A percentile compares a stretch with the other conserved stretches of the same genome.
phyloP scores from a whole-genome alignment of 768 basidiomycete species.

The Asterophora lycoperdoides region DNA sequence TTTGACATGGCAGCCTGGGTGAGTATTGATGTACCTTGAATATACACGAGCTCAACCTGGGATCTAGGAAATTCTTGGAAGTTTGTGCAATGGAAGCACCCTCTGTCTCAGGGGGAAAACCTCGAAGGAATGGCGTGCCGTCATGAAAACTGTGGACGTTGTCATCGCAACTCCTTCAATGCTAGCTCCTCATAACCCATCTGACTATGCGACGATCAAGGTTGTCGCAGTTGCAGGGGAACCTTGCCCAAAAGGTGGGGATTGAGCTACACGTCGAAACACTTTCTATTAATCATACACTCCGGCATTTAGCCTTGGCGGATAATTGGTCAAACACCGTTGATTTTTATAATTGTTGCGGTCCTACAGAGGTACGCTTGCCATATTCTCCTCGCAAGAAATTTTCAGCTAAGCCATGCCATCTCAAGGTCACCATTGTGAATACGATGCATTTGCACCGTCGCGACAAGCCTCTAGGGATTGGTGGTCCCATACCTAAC shows the following conservation, averaged over 20 bases:
- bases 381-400: not conserved
- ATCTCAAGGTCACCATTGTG: conserved; percentile 41
- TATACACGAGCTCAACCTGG: conserved; percentile 40
- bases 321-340: conserved; percentile 38
- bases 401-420: not conserved
- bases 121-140: conserved; percentile 42
- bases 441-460: conserved; percentile 46
- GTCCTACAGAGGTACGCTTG: conserved; percentile 43
- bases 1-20: conserved; percentile 67
- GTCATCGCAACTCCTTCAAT: conserved; percentile 51
- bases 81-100: conserved; percentile 45
- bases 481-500: conserved; percentile 47
- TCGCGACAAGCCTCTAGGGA: conserved; percentile 33
- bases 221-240: conserved; percentile 48
- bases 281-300: not conserved
- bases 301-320: conserved; percentile 22
- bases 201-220: conserved; percentile 46
- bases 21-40: not conserved
- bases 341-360: conserved; percentile 46
- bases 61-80: conserved; percentile 49
- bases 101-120: conserved; percentile 48
- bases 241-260: conserved; percentile 42
- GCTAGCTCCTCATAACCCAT: conserved; percentile 41
- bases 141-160: conserved; percentile 46
- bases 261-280: not conserved